Conservation (phyloP, 495 filamentous ascomycete species). For the Zalerion maritima region DNA sequence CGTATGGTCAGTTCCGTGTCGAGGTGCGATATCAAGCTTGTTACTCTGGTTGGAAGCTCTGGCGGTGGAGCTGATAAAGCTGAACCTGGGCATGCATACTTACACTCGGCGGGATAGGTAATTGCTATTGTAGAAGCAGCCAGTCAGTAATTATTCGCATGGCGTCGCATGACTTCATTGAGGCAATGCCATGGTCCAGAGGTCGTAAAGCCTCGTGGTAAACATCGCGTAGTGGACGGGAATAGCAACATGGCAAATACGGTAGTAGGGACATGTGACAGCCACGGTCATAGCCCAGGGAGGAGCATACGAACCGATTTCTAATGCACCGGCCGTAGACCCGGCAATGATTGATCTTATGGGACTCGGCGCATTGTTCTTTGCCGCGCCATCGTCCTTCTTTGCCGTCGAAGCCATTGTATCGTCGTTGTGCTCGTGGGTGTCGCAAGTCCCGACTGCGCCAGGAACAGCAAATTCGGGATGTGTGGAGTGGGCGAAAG, state of each 20-base stretch:
- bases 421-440: no score
- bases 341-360: constrained; percentile 80
- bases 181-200: no score
- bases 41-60: no score
- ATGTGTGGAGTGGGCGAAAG: no score
- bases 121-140: constrained; percentile 70
- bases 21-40: no score
- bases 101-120: constrained; percentile 95
- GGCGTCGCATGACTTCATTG: no score
- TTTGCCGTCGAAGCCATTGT: background rate
- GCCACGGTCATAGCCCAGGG: background rate
- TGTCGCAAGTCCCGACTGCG: no score
- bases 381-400: background rate
- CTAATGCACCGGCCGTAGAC: constrained; percentile 79
- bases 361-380: constrained; percentile 52
- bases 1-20: constrained; percentile 7
- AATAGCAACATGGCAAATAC: no score
- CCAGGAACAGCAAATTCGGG: no score
- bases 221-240: no score
- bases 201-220: no score
- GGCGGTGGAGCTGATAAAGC: constrained; percentile 1
- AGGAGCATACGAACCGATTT: constrained; percentile 60
- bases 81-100: constrained; percentile 7
- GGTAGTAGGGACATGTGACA: constrained; percentile 2
- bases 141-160: constrained; percentile 2